Base-by-base conservation (phyloP, 2,329 filamentous ascomycete genomes). In the Podosphaera xanthii region DNA sequence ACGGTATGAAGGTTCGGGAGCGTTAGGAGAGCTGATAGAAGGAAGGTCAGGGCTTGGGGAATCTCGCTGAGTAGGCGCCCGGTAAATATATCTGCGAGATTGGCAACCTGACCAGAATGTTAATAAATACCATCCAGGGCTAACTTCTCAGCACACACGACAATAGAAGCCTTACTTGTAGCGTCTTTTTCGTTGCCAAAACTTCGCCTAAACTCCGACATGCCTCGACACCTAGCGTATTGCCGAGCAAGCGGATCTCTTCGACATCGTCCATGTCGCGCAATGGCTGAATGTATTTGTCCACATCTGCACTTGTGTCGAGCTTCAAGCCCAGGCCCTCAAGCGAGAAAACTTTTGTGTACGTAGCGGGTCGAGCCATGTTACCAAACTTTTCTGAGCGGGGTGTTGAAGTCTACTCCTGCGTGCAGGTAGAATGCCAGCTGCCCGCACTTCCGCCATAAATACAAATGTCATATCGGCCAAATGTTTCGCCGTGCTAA, bases 81-180 rank as follows among this genome's bases (percentile, higher is more conserved):
- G 61, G 92, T 98, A 76, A 97, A 98, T 75, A 98, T 95, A 71
- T 98, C 92, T 71, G 90, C 90, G 60, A 98, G 77, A 73, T 96
- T 94, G 69, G 87, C 90, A 68, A 83, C 76, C 81, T 83, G 66
- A 40, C 30, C 22, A 30, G n/a, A 33, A 33, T 35, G 55, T 48
- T 46, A 57, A 42, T 59, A 36, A 14, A 52, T 14, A 44, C 30
- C 5, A 6, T 52, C 14, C 31, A 22, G 14, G n/a, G n/a, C 31
- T 50, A 14, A 5, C 6, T 50, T 6, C n/a, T 40, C 36, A 10
- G 6, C 6, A 10, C 10, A 6, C 10, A 6, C 22, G 14, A 36
- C 12, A 33, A 9, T 10, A 48, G 46, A 48, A 42, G 14, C 63
- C 72, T 60, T 75, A 87, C 84, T 74, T 86, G 80, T 49, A 96